These are phyloP conservation scores for Scedosporium minutisporum DNA, from an alignment of 2,329 filamentous ascomycete species.

Conservation along the genomic window DNA sequence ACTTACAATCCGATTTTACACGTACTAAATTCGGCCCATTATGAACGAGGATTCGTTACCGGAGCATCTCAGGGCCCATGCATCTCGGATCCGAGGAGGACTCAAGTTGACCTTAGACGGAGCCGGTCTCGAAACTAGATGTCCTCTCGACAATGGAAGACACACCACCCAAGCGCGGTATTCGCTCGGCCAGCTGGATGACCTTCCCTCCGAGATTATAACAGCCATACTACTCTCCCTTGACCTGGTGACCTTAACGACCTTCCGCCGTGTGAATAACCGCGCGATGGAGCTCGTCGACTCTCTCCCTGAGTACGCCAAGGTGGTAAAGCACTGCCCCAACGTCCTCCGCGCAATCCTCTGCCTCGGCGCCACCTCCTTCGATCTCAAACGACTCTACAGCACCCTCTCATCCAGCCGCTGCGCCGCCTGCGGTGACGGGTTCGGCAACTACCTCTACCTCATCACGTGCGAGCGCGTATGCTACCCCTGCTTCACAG, in stretches of 20 bases:
- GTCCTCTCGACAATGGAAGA: slow-evolving; percentile 16
- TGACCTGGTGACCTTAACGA: slow-evolving; percentile 22
- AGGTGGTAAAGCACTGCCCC: slow-evolving; percentile 20
- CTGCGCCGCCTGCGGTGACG: slow-evolving; percentile 22
- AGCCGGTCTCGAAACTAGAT: slow-evolving; percentile 9
- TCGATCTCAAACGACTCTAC: slow-evolving; percentile 22
- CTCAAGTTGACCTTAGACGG: slow-evolving; percentile 11
- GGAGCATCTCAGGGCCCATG: background rate
- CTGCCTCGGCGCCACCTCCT: slow-evolving; percentile 20
- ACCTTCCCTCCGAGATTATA: slow-evolving; percentile 20
- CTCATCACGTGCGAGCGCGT: slow-evolving; percentile 27
- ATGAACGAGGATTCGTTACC: background rate
- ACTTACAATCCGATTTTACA: no score
- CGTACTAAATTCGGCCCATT: background rate
- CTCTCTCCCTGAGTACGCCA: slow-evolving; percentile 23
- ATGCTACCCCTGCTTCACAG: slow-evolving; percentile 24
- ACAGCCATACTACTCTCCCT: slow-evolving; percentile 16
- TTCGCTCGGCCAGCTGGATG: slow-evolving; percentile 16
- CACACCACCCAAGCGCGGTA: slow-evolving; percentile 1
- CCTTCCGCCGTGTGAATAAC: slow-evolving; percentile 23
- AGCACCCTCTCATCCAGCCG: slow-evolving; percentile 17
- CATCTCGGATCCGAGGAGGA: background rate
- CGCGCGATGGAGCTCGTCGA: slow-evolving; percentile 24
- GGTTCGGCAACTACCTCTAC: slow-evolving; percentile 28
- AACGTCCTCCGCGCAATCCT: slow-evolving; percentile 22